Percentiles rank a stretch among this genome's conserved stretches.
phyloP scores from a whole-genome alignment of 164 flowering plant genomes.

The Houttuynia cordata region DNA sequence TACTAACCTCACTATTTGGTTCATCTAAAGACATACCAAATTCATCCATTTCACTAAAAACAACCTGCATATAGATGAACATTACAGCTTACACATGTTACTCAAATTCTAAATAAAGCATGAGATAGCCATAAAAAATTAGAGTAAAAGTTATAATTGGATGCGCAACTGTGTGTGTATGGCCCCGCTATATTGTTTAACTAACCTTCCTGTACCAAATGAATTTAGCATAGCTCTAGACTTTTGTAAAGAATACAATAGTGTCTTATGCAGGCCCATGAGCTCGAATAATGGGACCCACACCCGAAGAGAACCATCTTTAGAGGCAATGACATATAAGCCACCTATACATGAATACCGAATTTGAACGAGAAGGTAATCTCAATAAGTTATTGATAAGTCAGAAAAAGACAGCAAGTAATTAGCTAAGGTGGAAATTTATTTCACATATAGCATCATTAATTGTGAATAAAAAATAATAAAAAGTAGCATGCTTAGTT shows the following conservation, averaged over 20 bases:
- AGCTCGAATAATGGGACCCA: slow-evolving; percentile 69
- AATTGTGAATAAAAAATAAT: no score
- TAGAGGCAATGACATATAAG: slow-evolving; percentile 81
- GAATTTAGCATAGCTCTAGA: slow-evolving; percentile 39
- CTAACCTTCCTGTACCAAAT: slow-evolving; percentile 56
- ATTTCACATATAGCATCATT: background rate
- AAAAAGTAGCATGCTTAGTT: slow-evolving; percentile 44
- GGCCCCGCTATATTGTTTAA: slow-evolving; percentile 76
- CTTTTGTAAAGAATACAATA: slow-evolving; percentile 69
- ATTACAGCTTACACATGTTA: background rate
- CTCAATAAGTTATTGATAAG: background rate
- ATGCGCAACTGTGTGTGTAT: slow-evolving; percentile 53
- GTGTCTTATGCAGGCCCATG: slow-evolving; percentile 73
- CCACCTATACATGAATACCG: slow-evolving; percentile 75
- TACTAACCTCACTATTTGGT: slow-evolving; percentile 61
- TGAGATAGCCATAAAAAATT: no score
- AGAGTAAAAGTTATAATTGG: slow-evolving; percentile 32
- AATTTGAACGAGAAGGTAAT: slow-evolving; percentile 24
- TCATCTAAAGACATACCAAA: slow-evolving; percentile 72
- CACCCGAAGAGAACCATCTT: slow-evolving; percentile 72
- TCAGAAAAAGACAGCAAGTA: background rate
- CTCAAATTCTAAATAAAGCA: background rate
- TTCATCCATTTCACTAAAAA: slow-evolving; percentile 71
- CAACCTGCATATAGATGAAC: slow-evolving; percentile 42
- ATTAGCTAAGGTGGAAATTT: no score